A percentile compares a stretch with the other conserved stretches of the same genome.
Evolutionary conservation across 306 rosid species (phyloP).

Genomic region (Rosa multiflora): DNA sequence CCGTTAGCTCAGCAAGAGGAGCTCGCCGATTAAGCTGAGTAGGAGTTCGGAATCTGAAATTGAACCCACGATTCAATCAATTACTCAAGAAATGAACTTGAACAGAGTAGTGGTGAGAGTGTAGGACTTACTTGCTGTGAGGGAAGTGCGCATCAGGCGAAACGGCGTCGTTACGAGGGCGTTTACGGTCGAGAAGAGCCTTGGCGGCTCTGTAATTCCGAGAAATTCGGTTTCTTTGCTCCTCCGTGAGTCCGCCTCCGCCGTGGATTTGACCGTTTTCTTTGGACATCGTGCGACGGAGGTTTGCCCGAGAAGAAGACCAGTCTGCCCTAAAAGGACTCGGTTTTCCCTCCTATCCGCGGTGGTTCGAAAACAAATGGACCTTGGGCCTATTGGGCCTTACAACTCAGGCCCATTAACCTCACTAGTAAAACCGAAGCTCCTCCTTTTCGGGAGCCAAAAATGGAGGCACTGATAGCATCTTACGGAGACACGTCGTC

Average conservation of each 20-base stretch:
- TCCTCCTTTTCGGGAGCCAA: background rate
- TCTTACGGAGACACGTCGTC: slow-evolving; percentile 71
- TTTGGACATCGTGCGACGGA: slow-evolving; percentile 9
- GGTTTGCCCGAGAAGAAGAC: background rate
- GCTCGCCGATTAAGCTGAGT: slow-evolving; percentile 40
- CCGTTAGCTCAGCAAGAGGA: slow-evolving; percentile 54
- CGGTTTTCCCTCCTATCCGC: slow-evolving; percentile 2
- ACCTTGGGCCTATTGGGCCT: background rate
- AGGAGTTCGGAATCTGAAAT: slow-evolving; percentile 36
- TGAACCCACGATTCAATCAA: background rate
- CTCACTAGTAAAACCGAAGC: background rate
- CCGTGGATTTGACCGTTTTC: slow-evolving; percentile 13
- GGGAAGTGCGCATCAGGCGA: slow-evolving; percentile 18
- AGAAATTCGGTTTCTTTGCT: slow-evolving; percentile 54
- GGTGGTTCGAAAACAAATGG: background rate
- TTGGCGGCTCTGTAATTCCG: slow-evolving; percentile 62
- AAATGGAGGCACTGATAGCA: slow-evolving; percentile 72
- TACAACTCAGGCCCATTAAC: background rate
- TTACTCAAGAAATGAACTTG: background rate
- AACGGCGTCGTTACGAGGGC: slow-evolving; percentile 48
- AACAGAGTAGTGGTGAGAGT: background rate
- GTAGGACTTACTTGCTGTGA: slow-evolving; percentile 4
- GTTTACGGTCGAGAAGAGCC: slow-evolving; percentile 71
- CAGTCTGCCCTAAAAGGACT: slow-evolving; percentile 3
- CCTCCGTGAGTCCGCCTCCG: slow-evolving; percentile 35